Evolutionary conservation across 2,329 filamentous ascomycete genomes (phyloP).

Genomic region (Cladophialophora chaetospira): DNA sequence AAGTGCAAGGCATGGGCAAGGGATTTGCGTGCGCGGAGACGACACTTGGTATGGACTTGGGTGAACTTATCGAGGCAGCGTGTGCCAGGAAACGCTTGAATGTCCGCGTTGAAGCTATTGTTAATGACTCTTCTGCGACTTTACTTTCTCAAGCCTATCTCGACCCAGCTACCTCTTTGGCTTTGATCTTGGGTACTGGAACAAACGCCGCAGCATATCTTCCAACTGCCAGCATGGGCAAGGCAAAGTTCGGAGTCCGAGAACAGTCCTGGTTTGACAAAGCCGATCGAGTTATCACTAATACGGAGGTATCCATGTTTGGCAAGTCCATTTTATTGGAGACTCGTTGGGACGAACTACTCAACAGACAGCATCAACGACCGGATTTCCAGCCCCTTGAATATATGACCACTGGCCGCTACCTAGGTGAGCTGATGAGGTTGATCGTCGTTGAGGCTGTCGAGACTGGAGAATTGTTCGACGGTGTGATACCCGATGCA

Average conservation of each 20-base stretch:
- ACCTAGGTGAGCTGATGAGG: slow-evolving; percentile 65
- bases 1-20: slow-evolving; percentile 65
- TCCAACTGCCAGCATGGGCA: slow-evolving; percentile 56
- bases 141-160: slow-evolving; percentile 64
- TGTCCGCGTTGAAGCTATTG: slow-evolving; percentile 62
- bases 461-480: slow-evolving; percentile 57
- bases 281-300: slow-evolving; percentile 64
- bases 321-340: slow-evolving; percentile 58
- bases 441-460: slow-evolving; percentile 63
- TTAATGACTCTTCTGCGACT: slow-evolving; percentile 65
- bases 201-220: slow-evolving; percentile 66
- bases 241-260: slow-evolving; percentile 58
- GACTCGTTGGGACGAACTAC: slow-evolving; percentile 62
- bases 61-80: slow-evolving; percentile 60
- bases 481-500: slow-evolving; percentile 57
- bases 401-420: slow-evolving; percentile 64
- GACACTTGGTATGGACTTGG: slow-evolving; percentile 61
- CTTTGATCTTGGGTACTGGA: slow-evolving; percentile 65
- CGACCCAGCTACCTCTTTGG: slow-evolving; percentile 62
- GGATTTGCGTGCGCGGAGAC: slow-evolving; percentile 63
- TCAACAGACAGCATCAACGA: slow-evolving; percentile 58
- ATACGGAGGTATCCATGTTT: slow-evolving; percentile 69
- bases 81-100: slow-evolving; percentile 58
- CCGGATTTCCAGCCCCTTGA: slow-evolving; percentile 68
- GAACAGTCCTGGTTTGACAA: slow-evolving; percentile 57